A percentile compares a stretch with the other conserved stretches of the same genome.
Conservation (phyloP, 2,329 filamentous ascomycete genomes). For the Ophiostoma novo-ulmi region DNA sequence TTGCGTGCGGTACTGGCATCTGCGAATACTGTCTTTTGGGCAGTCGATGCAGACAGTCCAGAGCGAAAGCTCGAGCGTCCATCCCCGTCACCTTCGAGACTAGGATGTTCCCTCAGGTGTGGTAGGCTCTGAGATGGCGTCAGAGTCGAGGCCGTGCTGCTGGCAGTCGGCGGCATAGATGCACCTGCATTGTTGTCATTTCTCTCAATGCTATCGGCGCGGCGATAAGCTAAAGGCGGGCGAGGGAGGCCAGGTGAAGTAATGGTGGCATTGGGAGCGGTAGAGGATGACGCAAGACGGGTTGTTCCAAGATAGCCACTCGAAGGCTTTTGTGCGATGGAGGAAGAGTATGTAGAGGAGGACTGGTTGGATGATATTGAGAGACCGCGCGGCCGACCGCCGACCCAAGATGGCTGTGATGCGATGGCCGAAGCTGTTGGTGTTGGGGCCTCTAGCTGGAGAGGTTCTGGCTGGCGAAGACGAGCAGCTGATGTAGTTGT, state of each 20-base stretch:
- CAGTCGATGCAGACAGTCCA: slow-evolving; percentile 50
- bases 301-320: slow-evolving; percentile 37
- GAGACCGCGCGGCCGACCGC: slow-evolving; percentile 39
- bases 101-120: slow-evolving; percentile 33
- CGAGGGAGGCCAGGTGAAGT: slow-evolving; percentile 30
- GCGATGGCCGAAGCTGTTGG: background rate
- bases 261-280: slow-evolving; percentile 14
- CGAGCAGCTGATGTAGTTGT: background rate
- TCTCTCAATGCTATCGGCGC: slow-evolving; percentile 36
- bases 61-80: slow-evolving; percentile 53
- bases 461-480: slow-evolving; percentile 26
- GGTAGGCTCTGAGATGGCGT: slow-evolving; percentile 17
- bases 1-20: slow-evolving; percentile 68
- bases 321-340: slow-evolving; percentile 39
- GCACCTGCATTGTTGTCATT: slow-evolving; percentile 4
- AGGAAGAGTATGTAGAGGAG: slow-evolving; percentile 42
- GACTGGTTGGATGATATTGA: slow-evolving; percentile 48
- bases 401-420: slow-evolving; percentile 37
- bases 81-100: slow-evolving; percentile 49
- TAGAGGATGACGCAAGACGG: slow-evolving; percentile 25
- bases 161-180: background rate
- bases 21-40: slow-evolving; percentile 48
- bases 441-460: slow-evolving; percentile 12
- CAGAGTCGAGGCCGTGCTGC: slow-evolving; percentile 22
- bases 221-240: slow-evolving; percentile 33